A percentile compares a stretch with the other conserved stretches of the same genome.
phyloP scores from a whole-genome alignment of 306 rosid species.

The Cyamopsis tetragonoloba region DNA sequence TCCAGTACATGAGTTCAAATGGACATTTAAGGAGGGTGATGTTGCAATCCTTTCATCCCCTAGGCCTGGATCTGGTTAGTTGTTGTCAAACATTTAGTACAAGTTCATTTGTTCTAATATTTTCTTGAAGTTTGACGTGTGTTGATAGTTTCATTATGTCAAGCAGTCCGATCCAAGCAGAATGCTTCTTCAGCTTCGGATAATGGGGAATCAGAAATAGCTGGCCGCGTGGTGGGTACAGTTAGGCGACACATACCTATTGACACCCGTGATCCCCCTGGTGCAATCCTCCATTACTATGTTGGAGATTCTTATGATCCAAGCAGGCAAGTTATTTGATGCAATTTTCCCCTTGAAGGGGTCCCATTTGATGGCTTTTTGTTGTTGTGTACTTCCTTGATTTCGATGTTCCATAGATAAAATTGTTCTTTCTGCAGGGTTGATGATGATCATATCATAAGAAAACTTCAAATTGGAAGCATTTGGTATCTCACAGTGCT shows the following conservation, averaged over 20 bases:
- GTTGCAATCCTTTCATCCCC: conserved; percentile 93
- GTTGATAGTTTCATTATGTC: conserved; percentile 31
- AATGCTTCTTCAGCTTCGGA: conserved; percentile 49
- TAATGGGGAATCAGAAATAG: conserved; percentile 68
- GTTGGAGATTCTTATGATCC: conserved; percentile 84
- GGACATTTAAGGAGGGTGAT: conserved; percentile 99
- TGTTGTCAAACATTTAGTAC: conserved; percentile 25
- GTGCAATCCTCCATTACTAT: conserved; percentile 93
- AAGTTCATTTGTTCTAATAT: not conserved
- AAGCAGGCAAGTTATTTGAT: conserved; percentile 46
- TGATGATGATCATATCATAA: conserved; percentile 84
- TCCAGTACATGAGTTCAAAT: conserved; percentile 83
- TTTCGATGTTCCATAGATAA: not conserved
- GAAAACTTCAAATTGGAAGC: conserved; percentile 73
- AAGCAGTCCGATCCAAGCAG: conserved; percentile 70
- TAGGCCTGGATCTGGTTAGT: conserved; percentile 97
- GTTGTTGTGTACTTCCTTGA: not conserved
- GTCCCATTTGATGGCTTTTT: not conserved
- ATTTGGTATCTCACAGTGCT: conserved; percentile 87
- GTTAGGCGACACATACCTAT: conserved; percentile 84
- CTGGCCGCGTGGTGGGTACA: conserved; percentile 91
- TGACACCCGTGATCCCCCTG: conserved; percentile 91
- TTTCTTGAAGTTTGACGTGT: not conserved
- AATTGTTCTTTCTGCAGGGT: conserved; percentile 37
- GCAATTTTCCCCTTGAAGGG: conserved; percentile 10